Conservation (phyloP, 2,329 filamentous ascomycete genomes). For the Ceratocystis variospora region DNA sequence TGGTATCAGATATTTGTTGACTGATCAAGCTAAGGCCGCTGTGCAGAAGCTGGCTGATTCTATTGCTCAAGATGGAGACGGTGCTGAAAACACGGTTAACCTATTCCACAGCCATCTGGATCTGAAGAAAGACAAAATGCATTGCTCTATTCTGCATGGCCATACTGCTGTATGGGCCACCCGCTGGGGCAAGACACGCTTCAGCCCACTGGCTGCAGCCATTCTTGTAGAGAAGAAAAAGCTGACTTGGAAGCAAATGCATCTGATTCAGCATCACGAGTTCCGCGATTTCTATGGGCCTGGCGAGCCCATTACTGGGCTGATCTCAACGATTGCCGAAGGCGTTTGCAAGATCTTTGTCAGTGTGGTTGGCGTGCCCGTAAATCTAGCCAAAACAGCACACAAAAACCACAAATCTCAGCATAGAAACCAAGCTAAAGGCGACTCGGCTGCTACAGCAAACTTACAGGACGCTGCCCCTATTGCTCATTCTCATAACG, state of each 20-base stretch:
- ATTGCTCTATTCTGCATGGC: constrained; percentile 51
- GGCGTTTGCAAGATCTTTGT: constrained; percentile 15
- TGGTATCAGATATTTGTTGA: constrained; percentile 56
- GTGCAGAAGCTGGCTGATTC: constrained; percentile 45
- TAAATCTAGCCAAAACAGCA: constrained; percentile 44
- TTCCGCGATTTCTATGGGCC: constrained; percentile 70
- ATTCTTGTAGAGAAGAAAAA: constrained; percentile 48
- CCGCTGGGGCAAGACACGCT: constrained; percentile 44
- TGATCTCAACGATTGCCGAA: constrained; percentile 25
- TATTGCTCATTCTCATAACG: background rate
- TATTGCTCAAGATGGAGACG: constrained; percentile 52
- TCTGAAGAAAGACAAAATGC: constrained; percentile 40
- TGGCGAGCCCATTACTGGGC: constrained; percentile 56
- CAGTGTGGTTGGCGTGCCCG: constrained; percentile 38
- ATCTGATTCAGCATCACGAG: constrained; percentile 51
- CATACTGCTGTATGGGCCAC: constrained; percentile 52
- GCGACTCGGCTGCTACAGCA: background rate
- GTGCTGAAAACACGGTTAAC: constrained; percentile 53
- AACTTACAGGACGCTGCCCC: background rate
- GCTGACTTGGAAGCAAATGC: constrained; percentile 48
- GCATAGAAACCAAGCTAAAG: background rate
- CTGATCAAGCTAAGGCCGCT: constrained; percentile 43
- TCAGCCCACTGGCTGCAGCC: constrained; percentile 52
- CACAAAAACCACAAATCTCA: constrained; percentile 32
- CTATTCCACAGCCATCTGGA: constrained; percentile 50